Conservation (phyloP, 306 rosid species). For the Acacia melanoxylon region DNA sequence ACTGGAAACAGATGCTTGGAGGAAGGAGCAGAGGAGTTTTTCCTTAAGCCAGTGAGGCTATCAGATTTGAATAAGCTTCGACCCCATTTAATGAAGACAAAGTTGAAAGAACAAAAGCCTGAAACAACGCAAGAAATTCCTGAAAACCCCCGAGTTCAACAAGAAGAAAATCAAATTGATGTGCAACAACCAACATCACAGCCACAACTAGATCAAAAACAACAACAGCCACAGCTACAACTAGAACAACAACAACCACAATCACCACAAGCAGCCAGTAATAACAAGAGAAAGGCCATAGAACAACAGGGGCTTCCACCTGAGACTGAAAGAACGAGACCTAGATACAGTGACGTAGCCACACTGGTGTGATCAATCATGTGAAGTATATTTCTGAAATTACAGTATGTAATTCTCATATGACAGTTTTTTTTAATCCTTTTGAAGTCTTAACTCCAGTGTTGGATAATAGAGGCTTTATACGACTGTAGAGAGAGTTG, state of each 20-base stretch:
- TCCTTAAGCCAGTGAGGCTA: conserved; percentile 84
- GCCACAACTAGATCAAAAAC: conserved; percentile 36
- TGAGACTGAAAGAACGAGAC: conserved; percentile 93
- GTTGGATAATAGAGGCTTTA: conserved; percentile 49
- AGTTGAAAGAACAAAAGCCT: conserved; percentile 46
- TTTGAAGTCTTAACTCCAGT: conserved; percentile 28
- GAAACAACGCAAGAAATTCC: conserved; percentile 30
- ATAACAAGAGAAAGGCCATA: conserved; percentile 75
- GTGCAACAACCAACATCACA: background rate
- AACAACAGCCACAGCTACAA: conserved; percentile 23
- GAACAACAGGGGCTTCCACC: conserved; percentile 71
- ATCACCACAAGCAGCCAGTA: conserved; percentile 36
- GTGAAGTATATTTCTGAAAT: conserved; percentile 35
- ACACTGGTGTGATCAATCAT: conserved; percentile 57
- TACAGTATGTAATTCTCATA: conserved; percentile 42
- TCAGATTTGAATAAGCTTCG: conserved; percentile 69
- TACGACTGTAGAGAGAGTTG: conserved; percentile 57
- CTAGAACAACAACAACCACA: conserved; percentile 43
- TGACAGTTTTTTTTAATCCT: conserved; percentile 18
- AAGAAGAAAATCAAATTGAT: conserved; percentile 1
- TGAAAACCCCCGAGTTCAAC: conserved; percentile 36
- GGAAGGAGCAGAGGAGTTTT: conserved; percentile 96
- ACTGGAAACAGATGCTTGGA: conserved; percentile 71
- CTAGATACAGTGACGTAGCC: conserved; percentile 75
- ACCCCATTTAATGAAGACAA: conserved; percentile 77